Conservation (phyloP, 2,329 filamentous ascomycete species). For the Venturia effusa region DNA sequence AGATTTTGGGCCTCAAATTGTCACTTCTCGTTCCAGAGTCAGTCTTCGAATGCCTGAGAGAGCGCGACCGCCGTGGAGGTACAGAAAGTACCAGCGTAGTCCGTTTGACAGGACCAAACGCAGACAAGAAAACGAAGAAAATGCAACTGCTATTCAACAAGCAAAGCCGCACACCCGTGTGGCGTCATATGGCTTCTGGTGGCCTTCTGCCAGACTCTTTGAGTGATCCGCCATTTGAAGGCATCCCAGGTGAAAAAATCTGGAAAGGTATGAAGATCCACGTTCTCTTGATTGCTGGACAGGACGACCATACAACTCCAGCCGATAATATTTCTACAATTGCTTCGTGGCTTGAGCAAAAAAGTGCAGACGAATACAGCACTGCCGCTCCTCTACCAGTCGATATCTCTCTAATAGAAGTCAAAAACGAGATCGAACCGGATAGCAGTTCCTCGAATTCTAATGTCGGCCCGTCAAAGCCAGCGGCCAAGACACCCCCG, state of each 20-base stretch:
- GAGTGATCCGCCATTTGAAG: slow-evolving; percentile 43
- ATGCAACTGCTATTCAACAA: slow-evolving; percentile 67
- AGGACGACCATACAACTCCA: slow-evolving; percentile 67
- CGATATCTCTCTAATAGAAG: too few relatives aligned
- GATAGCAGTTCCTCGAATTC: too few relatives aligned
- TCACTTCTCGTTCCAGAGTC: slow-evolving; percentile 34
- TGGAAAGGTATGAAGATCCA: slow-evolving; percentile 71
- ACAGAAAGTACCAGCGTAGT: slow-evolving; percentile 65
- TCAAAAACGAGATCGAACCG: too few relatives aligned
- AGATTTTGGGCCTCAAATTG: not conserved
- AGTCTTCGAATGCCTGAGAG: slow-evolving; percentile 66
- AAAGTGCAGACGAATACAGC: slow-evolving; percentile 11
- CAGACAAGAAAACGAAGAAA: slow-evolving; percentile 53
- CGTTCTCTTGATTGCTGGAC: slow-evolving; percentile 67
- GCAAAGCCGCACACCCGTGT: slow-evolving; percentile 73
- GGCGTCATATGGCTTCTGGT: slow-evolving; percentile 70
- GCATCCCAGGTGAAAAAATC: slow-evolving; percentile 55
- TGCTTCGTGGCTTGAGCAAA: slow-evolving; percentile 30
- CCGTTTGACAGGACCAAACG: slow-evolving; percentile 61
- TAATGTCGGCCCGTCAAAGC: too few relatives aligned
- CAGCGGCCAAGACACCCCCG: not conserved
- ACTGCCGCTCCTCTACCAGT: not conserved
- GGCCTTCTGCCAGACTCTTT: slow-evolving; percentile 53
- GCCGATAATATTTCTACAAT: slow-evolving; percentile 61
- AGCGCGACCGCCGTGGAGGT: slow-evolving; percentile 71